Evolutionary conservation across 2,329 filamentous ascomycete species (phyloP).

Genomic region (Geosmithia putterillii): DNA sequence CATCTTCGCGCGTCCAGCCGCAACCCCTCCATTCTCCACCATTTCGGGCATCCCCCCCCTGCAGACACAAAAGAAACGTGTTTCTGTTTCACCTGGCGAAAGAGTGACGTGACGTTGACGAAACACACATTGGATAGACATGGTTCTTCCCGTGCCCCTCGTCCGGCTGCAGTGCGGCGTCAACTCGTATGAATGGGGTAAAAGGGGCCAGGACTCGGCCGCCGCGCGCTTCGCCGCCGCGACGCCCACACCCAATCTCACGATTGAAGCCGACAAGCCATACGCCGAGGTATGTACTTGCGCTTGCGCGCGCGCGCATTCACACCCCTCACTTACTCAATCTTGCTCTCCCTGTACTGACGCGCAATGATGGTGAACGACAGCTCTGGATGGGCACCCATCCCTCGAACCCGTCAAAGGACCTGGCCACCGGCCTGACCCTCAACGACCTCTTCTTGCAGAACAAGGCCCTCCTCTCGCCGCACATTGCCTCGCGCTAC

Average conservation of each 20-base stretch:
- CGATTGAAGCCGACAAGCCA: constrained; percentile 74
- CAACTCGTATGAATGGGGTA: constrained; percentile 99
- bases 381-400: constrained; percentile 99
- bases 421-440: constrained; percentile 70
- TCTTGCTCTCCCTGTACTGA: not conserved
- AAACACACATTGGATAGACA: constrained; percentile 2
- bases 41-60: too few species aligned
- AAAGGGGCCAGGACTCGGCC: constrained; percentile 75
- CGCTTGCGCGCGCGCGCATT: too few species aligned
- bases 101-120: not conserved
- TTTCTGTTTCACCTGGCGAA: not conserved
- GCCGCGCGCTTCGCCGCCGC: constrained; percentile 84
- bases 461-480: constrained; percentile 71
- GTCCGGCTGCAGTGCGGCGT: constrained; percentile 82
- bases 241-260: constrained; percentile 62
- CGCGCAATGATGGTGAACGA: not conserved
- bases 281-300: constrained; percentile 76
- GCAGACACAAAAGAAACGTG: not conserved
- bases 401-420: constrained; percentile 87
- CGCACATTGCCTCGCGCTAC: constrained; percentile 61
- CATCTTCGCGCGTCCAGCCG: too few species aligned
- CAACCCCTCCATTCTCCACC: too few species aligned
- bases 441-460: constrained; percentile 80
- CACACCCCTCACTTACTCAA: not conserved
- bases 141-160: constrained; percentile 60